phyloP scores from a whole-genome alignment of 1,284 basidiomycete genomes.

The Neolentinus lepideus region DNA sequence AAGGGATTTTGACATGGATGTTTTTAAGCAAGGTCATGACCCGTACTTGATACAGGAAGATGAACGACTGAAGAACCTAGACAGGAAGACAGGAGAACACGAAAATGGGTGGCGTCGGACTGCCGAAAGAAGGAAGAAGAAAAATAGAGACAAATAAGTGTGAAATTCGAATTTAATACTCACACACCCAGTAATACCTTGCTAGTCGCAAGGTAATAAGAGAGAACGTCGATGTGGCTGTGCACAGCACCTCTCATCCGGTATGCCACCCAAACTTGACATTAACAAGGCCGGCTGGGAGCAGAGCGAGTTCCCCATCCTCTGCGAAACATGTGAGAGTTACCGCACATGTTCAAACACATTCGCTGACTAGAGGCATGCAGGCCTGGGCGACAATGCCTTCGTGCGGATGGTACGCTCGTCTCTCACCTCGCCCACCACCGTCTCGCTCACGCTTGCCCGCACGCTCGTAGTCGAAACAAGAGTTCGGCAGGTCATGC shows the following conservation, averaged over 20 bases:
- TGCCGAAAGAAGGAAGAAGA: no score
- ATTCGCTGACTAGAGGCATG: constrained; percentile 8
- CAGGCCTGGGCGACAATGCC: constrained; percentile 83
- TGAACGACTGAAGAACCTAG: no score
- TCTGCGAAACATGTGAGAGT: constrained; percentile 83
- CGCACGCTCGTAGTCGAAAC: constrained; percentile 66
- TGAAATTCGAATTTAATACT: no score
- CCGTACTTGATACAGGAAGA: no score
- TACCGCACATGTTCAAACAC: not conserved
- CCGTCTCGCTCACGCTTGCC: not conserved
- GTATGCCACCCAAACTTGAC: constrained; percentile 56
- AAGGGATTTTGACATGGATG: no score
- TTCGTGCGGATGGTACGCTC: constrained; percentile 81
- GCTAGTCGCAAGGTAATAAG: not conserved
- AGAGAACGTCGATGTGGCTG: not conserved
- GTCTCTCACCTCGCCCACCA: constrained; percentile 4
- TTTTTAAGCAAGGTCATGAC: no score
- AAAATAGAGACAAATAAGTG: no score
- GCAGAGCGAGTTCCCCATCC: constrained; percentile 84
- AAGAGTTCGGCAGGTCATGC: constrained; percentile 93
- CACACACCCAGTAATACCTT: no score
- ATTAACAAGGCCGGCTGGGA: constrained; percentile 92
- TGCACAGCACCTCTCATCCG: not conserved
- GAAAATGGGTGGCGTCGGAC: no score
- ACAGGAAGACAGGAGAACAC: no score